Base-by-base conservation (phyloP, 2,329 filamentous ascomycete genomes). In the Fusarium sp. region DNA sequence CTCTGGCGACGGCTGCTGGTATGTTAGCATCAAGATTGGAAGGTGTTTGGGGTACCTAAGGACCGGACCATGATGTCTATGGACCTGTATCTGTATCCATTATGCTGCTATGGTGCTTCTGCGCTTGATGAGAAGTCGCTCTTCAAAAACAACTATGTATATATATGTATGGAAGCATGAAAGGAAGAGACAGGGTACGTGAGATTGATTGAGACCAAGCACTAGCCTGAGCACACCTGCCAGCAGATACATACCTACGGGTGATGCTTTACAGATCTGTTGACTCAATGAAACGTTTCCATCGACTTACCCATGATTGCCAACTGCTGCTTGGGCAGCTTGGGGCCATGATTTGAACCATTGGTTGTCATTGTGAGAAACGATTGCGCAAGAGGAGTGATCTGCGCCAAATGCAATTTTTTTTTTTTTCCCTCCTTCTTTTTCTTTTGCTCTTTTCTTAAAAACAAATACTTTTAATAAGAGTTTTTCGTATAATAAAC, bases 281-380 rank as follows among this genome's bases (percentile, higher is more conserved):
- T 27, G 15, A 43, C 39, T 15, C 5, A 42, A 50, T 33, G 31
- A 61, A 48, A 19, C n/a, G 19, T 9, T 5, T 27, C 21, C 6
- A n/a, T 29, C 14, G n/a, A 32, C 84, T 80, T 82, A 93, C 90
- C 88, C 63, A 96, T 78, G 71, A 96, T 93, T 38, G 87, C 79
- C 71, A 96, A 80, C 78, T 96, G 92, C 82, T 88, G 85, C 37
- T 85, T 80, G 1, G 92, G 91, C 80, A 95, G 82, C 79, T 87
- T 90, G 23, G 86, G 83, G 62, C 73, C 75, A 44, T 60, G 44
- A 23, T 56, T n/a, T 10, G 49, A 41, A 29, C 54, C 19, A 47
- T 67, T 68, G 46, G 58, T 63, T 38, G 63, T 51, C 68, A 71
- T 71, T n/a, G 46, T 43, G 27, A 59, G 53, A 54, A 44, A 48